phyloP scores from a whole-genome alignment of 768 basidiomycete species.

The Panellus pusillus region DNA sequence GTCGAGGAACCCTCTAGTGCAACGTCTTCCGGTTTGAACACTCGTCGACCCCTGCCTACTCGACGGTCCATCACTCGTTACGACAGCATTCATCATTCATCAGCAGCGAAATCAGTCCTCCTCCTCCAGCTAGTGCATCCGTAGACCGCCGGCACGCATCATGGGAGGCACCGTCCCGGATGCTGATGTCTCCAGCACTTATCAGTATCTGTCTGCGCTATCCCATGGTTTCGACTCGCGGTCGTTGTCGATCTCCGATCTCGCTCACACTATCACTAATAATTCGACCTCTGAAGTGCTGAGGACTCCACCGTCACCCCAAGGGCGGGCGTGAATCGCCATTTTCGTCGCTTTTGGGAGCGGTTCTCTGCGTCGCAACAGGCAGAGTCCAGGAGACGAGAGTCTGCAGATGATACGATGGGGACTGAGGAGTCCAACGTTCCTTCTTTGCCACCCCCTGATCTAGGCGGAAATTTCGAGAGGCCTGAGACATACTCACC shows the following conservation, averaged over 20 bases:
- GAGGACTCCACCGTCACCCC: not conserved
- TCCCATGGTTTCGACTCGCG: conserved; percentile 18
- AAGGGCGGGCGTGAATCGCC: conserved; percentile 11
- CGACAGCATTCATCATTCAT: conserved; percentile 11
- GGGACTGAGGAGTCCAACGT: conserved; percentile 17
- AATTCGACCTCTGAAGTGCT: conserved; percentile 12
- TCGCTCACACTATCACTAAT: conserved; percentile 22
- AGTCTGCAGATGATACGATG: conserved; percentile 18
- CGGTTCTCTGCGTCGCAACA: not conserved
- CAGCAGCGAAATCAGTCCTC: conserved; percentile 13
- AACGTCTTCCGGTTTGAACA: conserved; percentile 12
- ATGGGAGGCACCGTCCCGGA: conserved; percentile 19
- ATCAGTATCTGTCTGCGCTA: conserved; percentile 17
- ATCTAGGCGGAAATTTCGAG: conserved; percentile 29
- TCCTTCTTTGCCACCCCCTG: conserved; percentile 32
- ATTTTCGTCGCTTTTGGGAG: conserved; percentile 16
- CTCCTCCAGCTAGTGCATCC: conserved; percentile 11
- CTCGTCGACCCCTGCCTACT: conserved; percentile 1
- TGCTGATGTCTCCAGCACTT: conserved; percentile 11
- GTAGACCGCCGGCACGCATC: conserved; percentile 21
- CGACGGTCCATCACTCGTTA: conserved; percentile 11
- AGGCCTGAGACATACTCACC: conserved; percentile 10
- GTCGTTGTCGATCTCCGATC: conserved; percentile 19
- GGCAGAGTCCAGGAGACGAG: not conserved
- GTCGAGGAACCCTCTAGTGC: conserved; percentile 3